Evolutionary conservation across 257 asterid genomes (phyloP).

Genomic region (Petunia axillaris): DNA sequence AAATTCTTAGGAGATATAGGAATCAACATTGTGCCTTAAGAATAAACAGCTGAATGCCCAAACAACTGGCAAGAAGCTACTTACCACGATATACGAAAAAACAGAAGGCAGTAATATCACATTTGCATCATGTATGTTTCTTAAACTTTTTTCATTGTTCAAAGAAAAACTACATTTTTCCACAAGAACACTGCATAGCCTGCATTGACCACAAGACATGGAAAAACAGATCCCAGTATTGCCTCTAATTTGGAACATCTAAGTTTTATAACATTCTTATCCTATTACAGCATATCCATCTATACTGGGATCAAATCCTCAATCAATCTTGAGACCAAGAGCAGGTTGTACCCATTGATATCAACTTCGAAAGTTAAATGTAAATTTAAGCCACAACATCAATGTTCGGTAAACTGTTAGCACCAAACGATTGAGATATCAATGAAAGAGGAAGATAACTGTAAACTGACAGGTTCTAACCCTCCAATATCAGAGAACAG

Average conservation of each 20-base stretch:
- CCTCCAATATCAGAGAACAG: neutral
- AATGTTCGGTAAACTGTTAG: no score
- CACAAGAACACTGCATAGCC: neutral
- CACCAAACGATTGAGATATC: neutral
- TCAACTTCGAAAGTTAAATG: neutral
- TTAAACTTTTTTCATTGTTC: neutral
- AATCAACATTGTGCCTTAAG: neutral
- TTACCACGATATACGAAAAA: neutral
- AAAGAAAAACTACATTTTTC: neutral
- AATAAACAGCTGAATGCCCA: constrained; percentile 3
- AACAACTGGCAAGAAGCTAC: neutral
- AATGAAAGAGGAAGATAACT: constrained; percentile 7
- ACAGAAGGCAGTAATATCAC: neutral
- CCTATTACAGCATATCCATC: constrained; percentile 10
- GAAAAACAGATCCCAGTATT: neutral
- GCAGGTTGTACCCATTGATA: neutral
- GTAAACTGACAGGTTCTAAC: constrained; percentile 20
- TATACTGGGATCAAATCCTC: constrained; percentile 5
- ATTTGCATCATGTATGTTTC: neutral
- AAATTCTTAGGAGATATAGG: neutral
- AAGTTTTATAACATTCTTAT: constrained; percentile 3
- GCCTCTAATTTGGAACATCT: neutral
- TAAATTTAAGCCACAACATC: neutral
- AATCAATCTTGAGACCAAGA: constrained; percentile 12
- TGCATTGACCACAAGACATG: constrained; percentile 16